Evolutionary conservation across 805 yeast genomes (phyloP).

Genomic region (Yarrowia sp.): DNA sequence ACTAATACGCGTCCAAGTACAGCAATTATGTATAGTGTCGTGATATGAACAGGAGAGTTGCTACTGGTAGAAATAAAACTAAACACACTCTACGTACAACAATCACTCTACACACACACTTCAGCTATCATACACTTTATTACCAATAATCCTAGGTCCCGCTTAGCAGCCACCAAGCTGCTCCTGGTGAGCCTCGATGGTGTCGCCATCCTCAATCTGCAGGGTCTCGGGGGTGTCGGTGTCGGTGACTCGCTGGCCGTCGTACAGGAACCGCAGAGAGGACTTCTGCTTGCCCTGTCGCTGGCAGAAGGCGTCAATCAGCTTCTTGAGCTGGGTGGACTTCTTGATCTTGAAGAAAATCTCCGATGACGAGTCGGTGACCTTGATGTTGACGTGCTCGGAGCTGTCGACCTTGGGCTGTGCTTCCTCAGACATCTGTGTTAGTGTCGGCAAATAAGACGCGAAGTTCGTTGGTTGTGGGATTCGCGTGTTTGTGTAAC

Average conservation of each 20-base stretch:
- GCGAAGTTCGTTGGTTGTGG: no score
- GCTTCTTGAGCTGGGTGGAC: conserved; percentile 85
- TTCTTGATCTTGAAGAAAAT: conserved; percentile 93
- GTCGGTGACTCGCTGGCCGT: conserved; percentile 85
- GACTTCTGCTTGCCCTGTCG: conserved; percentile 89
- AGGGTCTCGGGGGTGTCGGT: conserved; percentile 86
- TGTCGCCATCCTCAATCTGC: conserved; percentile 93
- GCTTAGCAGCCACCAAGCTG: conserved; percentile 40
- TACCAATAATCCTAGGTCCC: not conserved
- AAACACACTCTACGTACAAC: not conserved
- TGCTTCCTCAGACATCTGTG: conserved; percentile 36
- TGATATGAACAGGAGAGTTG: not conserved
- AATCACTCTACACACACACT: no score
- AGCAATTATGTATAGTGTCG: not conserved
- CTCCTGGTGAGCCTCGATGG: conserved; percentile 95
- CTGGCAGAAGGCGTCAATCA: conserved; percentile 97
- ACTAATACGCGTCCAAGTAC: not conserved
- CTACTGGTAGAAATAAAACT: not conserved
- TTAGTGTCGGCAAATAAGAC: not conserved
- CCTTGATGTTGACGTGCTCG: conserved; percentile 89
- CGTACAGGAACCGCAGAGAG: conserved; percentile 83
- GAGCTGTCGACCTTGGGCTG: conserved; percentile 56
- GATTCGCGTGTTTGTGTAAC: not conserved
- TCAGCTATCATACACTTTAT: conserved; percentile 6
- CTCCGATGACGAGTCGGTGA: conserved; percentile 90